Evolutionary conservation across 805 yeast genomes (phyloP).

Genomic region (Saccharomycopsis vini): DNA sequence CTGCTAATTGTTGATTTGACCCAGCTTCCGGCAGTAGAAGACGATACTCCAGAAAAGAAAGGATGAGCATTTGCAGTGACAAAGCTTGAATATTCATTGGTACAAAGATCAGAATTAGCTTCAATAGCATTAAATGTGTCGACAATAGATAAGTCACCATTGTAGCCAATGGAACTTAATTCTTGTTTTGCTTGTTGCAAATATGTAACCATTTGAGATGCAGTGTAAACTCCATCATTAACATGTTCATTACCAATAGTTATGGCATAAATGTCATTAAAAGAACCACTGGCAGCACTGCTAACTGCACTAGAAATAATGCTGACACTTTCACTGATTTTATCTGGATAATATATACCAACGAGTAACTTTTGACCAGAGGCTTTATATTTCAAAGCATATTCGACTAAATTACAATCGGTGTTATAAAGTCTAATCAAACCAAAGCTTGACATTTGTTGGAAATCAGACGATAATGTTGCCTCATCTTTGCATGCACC

Average conservation of each 20-base stretch:
- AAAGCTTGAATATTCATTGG: conserved; percentile 64
- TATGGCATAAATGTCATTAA: conserved; percentile 43
- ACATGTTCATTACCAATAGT: conserved; percentile 96
- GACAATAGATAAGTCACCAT: conserved; percentile 86
- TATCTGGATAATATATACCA: conserved; percentile 58
- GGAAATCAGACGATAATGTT: conserved; percentile 52
- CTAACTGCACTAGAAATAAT: conserved; percentile 57
- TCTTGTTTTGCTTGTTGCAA: conserved; percentile 60
- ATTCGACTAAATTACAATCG: conserved; percentile 72
- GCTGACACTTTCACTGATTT: conserved; percentile 44
- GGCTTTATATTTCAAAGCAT: conserved; percentile 46
- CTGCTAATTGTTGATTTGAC: conserved; percentile 78
- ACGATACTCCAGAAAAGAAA: conserved; percentile 84
- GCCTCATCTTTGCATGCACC: conserved; percentile 61
- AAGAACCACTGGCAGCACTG: neutral
- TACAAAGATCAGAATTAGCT: conserved; percentile 87
- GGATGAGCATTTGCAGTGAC: conserved; percentile 96
- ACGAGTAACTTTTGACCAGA: conserved; percentile 60
- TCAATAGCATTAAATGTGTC: conserved; percentile 93
- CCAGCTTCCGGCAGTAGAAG: conserved; percentile 84
- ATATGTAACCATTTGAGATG: conserved; percentile 56
- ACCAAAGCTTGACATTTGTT: conserved; percentile 40
- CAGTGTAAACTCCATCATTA: conserved; percentile 71
- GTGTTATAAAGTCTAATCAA: conserved; percentile 76
- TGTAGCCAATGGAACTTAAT: conserved; percentile 72